Evolutionary conservation across 257 asterid species (phyloP).

Genomic region (Scutellaria barbata): DNA sequence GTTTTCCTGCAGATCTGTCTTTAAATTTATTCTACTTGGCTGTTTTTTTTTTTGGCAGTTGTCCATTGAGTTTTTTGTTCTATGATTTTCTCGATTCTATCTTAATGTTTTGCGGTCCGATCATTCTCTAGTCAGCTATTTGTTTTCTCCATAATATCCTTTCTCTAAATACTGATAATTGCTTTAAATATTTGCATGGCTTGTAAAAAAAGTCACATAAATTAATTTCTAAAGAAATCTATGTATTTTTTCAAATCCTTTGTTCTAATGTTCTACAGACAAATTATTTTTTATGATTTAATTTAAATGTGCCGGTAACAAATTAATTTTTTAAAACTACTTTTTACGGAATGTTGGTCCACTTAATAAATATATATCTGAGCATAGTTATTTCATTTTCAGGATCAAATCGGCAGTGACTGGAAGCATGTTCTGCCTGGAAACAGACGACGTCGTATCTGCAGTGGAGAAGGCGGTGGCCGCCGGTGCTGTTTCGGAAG

Average conservation of each 20-base stretch:
- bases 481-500: constrained; percentile 60
- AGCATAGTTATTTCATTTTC: background rate
- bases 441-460: constrained; percentile 59
- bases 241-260: background rate
- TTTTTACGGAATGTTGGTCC: constrained; percentile 1
- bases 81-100: background rate
- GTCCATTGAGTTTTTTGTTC: background rate
- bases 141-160: background rate
- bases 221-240: background rate
- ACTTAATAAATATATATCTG: background rate
- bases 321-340: background rate
- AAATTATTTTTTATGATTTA: too few species aligned
- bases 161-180: too few species aligned
- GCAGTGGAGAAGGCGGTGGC: constrained; percentile 55
- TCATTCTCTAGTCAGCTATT: background rate
- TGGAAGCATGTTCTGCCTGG: constrained; percentile 53
- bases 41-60: background rate
- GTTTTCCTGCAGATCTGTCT: constrained; percentile 24
- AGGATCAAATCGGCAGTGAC: constrained; percentile 44
- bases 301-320: background rate
- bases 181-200: background rate
- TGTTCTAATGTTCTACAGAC: too few species aligned
- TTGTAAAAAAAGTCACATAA: background rate
- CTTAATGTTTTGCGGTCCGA: background rate
- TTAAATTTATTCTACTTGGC: background rate